Percentiles rank a stretch among this genome's conserved stretches.
phyloP scores from a whole-genome alignment of 1,284 basidiomycete species.

The Coniophora puteana region DNA sequence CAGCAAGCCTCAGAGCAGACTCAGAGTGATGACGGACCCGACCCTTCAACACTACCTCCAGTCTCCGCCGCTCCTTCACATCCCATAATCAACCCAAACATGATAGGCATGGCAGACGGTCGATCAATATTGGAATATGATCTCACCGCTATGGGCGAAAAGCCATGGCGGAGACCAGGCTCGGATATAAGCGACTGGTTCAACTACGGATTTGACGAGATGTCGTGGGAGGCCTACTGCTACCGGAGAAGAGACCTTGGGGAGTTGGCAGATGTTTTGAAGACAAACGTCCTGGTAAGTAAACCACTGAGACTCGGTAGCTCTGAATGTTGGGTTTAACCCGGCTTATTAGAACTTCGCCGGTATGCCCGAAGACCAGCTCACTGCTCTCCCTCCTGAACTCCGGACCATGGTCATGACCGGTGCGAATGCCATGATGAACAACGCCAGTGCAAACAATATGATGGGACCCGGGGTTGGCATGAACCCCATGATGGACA shows the following conservation, averaged over 20 bases:
- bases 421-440: constrained; percentile 72
- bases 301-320: not conserved
- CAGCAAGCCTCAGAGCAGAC: constrained; percentile 14
- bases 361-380: constrained; percentile 77
- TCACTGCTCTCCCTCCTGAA: constrained; percentile 69
- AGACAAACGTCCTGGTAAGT: constrained; percentile 73
- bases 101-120: constrained; percentile 68
- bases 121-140: constrained; percentile 90
- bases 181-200: constrained; percentile 97
- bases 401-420: constrained; percentile 81
- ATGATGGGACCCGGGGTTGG: constrained; percentile 53
- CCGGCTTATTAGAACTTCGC: constrained; percentile 63
- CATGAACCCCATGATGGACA: constrained; percentile 38
- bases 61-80: constrained; percentile 71
- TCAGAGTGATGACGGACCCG: constrained; percentile 46
- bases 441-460: constrained; percentile 47
- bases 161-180: constrained; percentile 92
- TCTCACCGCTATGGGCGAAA: constrained; percentile 76
- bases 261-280: constrained; percentile 73
- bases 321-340: constrained; percentile 7
- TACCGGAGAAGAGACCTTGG: constrained; percentile 81
- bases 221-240: constrained; percentile 91
- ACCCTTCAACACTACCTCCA: constrained; percentile 60
- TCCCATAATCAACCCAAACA: constrained; percentile 68
- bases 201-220: constrained; percentile 99